Percentiles rank a stretch among this genome's conserved stretches.
phyloP scores from a whole-genome alignment of 179 eudicot species.

The Beta corolliflora region DNA sequence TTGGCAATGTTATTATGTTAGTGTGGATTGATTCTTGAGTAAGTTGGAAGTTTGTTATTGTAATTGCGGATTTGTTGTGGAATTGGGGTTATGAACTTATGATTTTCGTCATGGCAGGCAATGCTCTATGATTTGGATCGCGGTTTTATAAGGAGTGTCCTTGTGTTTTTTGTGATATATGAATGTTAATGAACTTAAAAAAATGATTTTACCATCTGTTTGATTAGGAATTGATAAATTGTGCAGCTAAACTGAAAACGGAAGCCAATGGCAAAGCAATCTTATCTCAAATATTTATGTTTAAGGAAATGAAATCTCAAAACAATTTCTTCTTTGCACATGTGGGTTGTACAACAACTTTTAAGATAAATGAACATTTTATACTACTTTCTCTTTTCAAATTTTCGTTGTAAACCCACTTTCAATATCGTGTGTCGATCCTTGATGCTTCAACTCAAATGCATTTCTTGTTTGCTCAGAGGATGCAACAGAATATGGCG shows the following conservation, averaged over 20 bases:
- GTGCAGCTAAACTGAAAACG: not conserved
- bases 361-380: not conserved
- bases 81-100: not conserved
- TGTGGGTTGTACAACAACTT: not conserved
- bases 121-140: not conserved
- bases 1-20: not conserved
- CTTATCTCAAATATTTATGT: not conserved
- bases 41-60: not conserved
- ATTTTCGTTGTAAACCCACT: too few species aligned
- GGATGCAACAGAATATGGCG: conserved; percentile 43
- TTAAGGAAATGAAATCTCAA: not conserved
- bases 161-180: not conserved
- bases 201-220: not conserved
- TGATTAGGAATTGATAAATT: not conserved
- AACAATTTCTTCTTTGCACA: not conserved
- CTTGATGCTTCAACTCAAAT: conserved; percentile 37
- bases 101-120: too few species aligned
- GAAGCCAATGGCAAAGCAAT: not conserved
- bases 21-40: not conserved
- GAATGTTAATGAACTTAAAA: not conserved
- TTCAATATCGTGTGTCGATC: not conserved
- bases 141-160: not conserved
- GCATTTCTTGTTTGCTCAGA: conserved; percentile 49
- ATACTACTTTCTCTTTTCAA: not conserved
- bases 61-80: not conserved